Evolutionary conservation across 805 yeast species (phyloP).

Genomic region (Scheffersomyces stipitis): DNA sequence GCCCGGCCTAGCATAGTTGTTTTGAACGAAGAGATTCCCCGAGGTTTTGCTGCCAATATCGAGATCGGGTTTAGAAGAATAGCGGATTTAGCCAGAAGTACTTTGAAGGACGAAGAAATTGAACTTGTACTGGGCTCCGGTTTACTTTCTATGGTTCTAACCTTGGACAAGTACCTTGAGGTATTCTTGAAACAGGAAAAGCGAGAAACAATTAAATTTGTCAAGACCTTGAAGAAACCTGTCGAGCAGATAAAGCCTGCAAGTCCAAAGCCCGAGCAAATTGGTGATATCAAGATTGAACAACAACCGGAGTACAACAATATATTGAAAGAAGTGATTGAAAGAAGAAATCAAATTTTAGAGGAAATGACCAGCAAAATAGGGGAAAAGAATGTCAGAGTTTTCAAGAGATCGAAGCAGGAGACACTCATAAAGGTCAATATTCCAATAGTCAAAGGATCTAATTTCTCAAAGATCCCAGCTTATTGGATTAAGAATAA

Average conservation of each 20-base stretch:
- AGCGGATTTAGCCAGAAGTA: slow-evolving; percentile 24
- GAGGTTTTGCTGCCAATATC: slow-evolving; percentile 65
- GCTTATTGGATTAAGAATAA: slow-evolving; percentile 26
- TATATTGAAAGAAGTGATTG: slow-evolving; percentile 8
- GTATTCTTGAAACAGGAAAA: slow-evolving; percentile 57
- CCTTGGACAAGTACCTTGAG: slow-evolving; percentile 61
- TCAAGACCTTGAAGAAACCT: slow-evolving; percentile 26
- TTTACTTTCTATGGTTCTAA: slow-evolving; percentile 51
- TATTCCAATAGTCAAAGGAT: slow-evolving; percentile 24
- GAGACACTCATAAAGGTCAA: slow-evolving; percentile 32
- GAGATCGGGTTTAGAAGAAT: slow-evolving; percentile 61
- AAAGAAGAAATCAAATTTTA: slow-evolving; percentile 16
- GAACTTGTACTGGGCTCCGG: slow-evolving; percentile 48
- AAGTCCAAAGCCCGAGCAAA: slow-evolving; percentile 3
- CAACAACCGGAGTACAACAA: neutral
- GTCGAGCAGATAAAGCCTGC: neutral
- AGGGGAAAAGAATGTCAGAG: slow-evolving; percentile 9
- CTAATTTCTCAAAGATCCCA: slow-evolving; percentile 17
- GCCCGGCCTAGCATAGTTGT: slow-evolving; percentile 53
- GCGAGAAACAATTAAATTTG: slow-evolving; percentile 60
- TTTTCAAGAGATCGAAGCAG: slow-evolving; percentile 12
- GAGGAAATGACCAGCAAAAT: slow-evolving; percentile 30
- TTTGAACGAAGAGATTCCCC: slow-evolving; percentile 65
- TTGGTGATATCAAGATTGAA: slow-evolving; percentile 1
- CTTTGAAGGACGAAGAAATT: slow-evolving; percentile 18